Percentiles rank a stretch among this genome's conserved stretches.
phyloP scores from a whole-genome alignment of 192 early-diverging fungal species.

The Coemansia sp. region DNA sequence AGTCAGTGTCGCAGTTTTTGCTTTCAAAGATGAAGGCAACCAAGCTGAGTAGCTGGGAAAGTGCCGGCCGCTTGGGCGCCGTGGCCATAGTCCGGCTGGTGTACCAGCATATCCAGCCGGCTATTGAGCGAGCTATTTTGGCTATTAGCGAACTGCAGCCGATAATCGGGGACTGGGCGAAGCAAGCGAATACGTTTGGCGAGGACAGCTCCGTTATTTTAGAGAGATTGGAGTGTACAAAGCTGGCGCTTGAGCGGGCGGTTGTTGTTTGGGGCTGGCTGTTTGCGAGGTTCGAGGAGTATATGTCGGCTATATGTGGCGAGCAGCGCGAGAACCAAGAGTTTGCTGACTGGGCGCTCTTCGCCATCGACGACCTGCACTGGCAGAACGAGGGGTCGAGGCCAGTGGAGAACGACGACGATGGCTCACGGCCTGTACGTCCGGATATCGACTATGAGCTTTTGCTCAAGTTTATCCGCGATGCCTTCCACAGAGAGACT shows the following conservation, averaged over 20 bases:
- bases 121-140: constrained; percentile 35
- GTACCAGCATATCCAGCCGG: constrained; percentile 40
- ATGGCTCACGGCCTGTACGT: constrained; percentile 36
- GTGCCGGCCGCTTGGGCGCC: constrained; percentile 37
- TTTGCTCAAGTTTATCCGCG: constrained; percentile 36
- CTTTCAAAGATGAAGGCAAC: constrained; percentile 38
- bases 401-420: constrained; percentile 22
- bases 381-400: constrained; percentile 50
- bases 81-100: constrained; percentile 27
- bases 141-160: constrained; percentile 19
- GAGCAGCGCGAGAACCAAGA: constrained; percentile 49
- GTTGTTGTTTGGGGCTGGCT: constrained; percentile 39
- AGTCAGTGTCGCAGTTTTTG: constrained; percentile 51
- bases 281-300: constrained; percentile 33
- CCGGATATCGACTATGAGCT: constrained; percentile 41
- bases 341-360: constrained; percentile 49
- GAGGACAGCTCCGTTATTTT: neutral
- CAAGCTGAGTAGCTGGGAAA: constrained; percentile 43
- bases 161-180: constrained; percentile 8
- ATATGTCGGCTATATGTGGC: constrained; percentile 20
- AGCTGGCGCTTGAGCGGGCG: constrained; percentile 19
- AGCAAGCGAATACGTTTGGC: neutral
- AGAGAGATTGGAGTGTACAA: neutral
- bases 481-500: constrained; percentile 22
- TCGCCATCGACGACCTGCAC: constrained; percentile 37